Evolutionary conservation across 768 basidiomycete species (phyloP).

Genomic region (Boletus barrowsii): DNA sequence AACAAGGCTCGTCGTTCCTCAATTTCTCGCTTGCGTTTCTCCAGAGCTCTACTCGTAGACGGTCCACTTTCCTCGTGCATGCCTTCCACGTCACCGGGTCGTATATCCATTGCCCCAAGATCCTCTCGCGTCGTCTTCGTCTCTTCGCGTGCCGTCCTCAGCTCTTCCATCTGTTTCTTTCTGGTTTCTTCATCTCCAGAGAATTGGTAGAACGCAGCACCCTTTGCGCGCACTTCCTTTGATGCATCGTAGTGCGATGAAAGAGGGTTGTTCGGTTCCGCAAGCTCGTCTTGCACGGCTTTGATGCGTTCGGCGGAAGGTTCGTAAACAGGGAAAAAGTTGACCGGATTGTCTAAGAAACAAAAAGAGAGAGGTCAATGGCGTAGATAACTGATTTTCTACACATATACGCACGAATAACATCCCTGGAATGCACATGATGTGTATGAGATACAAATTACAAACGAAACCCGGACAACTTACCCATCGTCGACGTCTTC

Average conservation of each 20-base stretch:
- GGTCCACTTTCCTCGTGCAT: slow-evolving; percentile 46
- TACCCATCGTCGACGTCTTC: slow-evolving; percentile 51
- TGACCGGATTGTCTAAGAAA: slow-evolving; percentile 67
- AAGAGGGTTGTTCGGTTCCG: slow-evolving; percentile 69
- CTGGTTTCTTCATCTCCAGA: slow-evolving; percentile 81
- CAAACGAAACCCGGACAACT: slow-evolving; percentile 18
- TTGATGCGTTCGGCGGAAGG: slow-evolving; percentile 78
- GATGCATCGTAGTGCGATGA: slow-evolving; percentile 79
- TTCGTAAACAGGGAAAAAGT: slow-evolving; percentile 86
- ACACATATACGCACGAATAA: slow-evolving; percentile 46
- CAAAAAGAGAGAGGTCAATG: slow-evolving; percentile 3
- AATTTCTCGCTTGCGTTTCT: slow-evolving; percentile 71
- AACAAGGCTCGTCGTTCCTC: slow-evolving; percentile 60
- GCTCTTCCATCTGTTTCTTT: slow-evolving; percentile 76
- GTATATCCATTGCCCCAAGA: slow-evolving; percentile 55
- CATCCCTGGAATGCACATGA: slow-evolving; percentile 41
- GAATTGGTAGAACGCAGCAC: slow-evolving; percentile 91
- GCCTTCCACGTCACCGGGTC: slow-evolving; percentile 75
- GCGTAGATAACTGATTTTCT: neutral
- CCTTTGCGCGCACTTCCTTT: slow-evolving; percentile 80
- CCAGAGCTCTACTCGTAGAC: slow-evolving; percentile 48
- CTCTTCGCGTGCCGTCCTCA: slow-evolving; percentile 64
- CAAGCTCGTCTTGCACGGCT: slow-evolving; percentile 64
- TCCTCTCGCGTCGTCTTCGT: slow-evolving; percentile 64
- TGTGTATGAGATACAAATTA: neutral